Conservation (phyloP, 148 eudicot species). For the Drosera capensis region DNA sequence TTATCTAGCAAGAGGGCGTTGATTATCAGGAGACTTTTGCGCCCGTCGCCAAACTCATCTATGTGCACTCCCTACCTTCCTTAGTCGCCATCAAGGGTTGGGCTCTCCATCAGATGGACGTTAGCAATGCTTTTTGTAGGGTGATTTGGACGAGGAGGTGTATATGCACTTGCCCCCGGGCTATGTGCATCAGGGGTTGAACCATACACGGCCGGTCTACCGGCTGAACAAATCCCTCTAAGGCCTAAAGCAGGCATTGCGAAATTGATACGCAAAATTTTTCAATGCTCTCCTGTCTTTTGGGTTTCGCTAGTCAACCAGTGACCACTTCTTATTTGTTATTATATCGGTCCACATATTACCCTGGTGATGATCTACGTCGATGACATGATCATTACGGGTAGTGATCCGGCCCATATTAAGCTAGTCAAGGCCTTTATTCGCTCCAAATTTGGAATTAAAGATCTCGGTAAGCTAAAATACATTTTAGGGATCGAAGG, state of each 20-base stretch:
- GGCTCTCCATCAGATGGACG: slow-evolving; percentile 12
- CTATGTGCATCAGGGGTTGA: neutral
- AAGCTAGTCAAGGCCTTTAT: no score
- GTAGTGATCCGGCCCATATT: no score
- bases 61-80: slow-evolving; percentile 9
- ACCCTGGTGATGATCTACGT: no score
- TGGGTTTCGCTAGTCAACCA: no score
- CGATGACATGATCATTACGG: no score
- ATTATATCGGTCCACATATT: no score
- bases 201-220: slow-evolving; percentile 1
- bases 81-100: slow-evolving; percentile 4
- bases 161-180: neutral
- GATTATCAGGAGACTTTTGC: slow-evolving; percentile 9
- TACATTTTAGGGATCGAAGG: no score
- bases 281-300: neutral
- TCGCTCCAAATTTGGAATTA: no score
- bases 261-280: slow-evolving; percentile 10
- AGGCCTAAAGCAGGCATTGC: no score
- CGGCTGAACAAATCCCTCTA: slow-evolving; percentile 3
- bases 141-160: slow-evolving; percentile 1
- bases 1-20: slow-evolving; percentile 4
- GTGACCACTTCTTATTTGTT: no score
- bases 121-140: slow-evolving; percentile 12
- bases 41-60: slow-evolving; percentile 5
- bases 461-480: no score